Percentiles rank a stretch among this genome's conserved stretches.
These are phyloP conservation scores for Chenopodium quinoa DNA, from an alignment of 148 eudicot species.

Conservation along the genomic window DNA sequence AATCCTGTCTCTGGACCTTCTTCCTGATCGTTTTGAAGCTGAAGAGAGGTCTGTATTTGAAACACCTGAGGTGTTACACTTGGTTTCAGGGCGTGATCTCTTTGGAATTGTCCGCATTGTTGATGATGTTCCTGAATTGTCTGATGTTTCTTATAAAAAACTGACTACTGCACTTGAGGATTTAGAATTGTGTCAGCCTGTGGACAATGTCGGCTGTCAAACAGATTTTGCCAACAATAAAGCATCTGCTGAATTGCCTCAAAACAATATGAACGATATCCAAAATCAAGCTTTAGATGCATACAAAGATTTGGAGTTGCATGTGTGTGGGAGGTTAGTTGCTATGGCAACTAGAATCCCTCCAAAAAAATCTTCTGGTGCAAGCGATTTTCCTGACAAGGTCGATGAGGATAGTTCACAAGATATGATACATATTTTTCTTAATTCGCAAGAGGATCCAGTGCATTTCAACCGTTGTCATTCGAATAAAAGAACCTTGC, in stretches of 20 bases:
- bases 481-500: conserved; percentile 19
- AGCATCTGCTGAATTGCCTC: conserved; percentile 4
- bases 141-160: conserved; percentile 38
- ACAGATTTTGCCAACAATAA: conserved; percentile 19
- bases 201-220: conserved; percentile 22
- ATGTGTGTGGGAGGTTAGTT: conserved; percentile 71
- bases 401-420: conserved; percentile 40
- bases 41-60: conserved; percentile 77
- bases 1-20: conserved; percentile 61
- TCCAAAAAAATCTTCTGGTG: conserved; percentile 37
- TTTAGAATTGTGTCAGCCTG: conserved; percentile 25
- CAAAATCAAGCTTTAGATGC: conserved; percentile 43
- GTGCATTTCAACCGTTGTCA: conserved; percentile 18
- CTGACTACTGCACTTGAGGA: conserved; percentile 34
- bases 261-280: conserved; percentile 12
- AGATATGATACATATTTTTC: conserved; percentile 74
- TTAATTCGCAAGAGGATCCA: conserved; percentile 41
- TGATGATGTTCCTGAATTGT: conserved; percentile 49
- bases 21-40: conserved; percentile 91
- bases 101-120: conserved; percentile 77
- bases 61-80: conserved; percentile 85
- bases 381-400: conserved; percentile 34
- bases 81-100: conserved; percentile 94
- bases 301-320: conserved; percentile 77
- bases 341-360: conserved; percentile 78